Base-by-base conservation (phyloP, 768 basidiomycete genomes). In the Lentinus brumalis region DNA sequence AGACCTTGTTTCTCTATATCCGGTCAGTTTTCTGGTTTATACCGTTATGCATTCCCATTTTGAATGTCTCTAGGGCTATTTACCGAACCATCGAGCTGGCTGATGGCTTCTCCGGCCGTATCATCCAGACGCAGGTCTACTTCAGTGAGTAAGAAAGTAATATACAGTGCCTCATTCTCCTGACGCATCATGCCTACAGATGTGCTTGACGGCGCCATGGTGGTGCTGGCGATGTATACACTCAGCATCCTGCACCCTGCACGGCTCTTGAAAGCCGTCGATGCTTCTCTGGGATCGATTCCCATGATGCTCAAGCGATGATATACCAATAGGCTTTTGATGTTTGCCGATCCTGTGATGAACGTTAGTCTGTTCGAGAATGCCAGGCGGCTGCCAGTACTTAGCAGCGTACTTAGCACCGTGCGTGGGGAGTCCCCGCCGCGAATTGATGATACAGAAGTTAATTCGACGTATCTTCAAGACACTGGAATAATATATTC, bases 21-120 rank as follows among this genome's bases (percentile, higher is more conserved):
- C 60, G 63, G 66, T 67, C 11, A n/a, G 64, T 46, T 14, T 31
- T 3, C n/a, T 11, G 14, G 2, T 49, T 5, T 2, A 4, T 3
- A 79, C 78, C 51, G 73, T 77, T 26, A 65, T 84, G 5, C 85
- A 83, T 66, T 79, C 83, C 7, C 35, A 35, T 35, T 26, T 26
- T 26, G 21, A 26, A 26, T 26, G 21, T 26, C 21, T 26, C 5
- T 1, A 79, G 79, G 51, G 73, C 78, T 26, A 65, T 84, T 7
- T 86, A 83, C 66, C 79, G 84, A 46, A 80, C 79, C 1, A 70
- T 79, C 7, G 83, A 84, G 66, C 69, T 81, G 7, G 64, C 74
- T 1, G 77, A 80, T 47, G 84, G 83, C 0, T 86, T 82, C 80
- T 59, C 64, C 31, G 84, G 85, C 8, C 60, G 66, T 4, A 78